Evolutionary conservation across 2,329 filamentous ascomycete species (phyloP).

Genomic region (Hypocrella siamensis): DNA sequence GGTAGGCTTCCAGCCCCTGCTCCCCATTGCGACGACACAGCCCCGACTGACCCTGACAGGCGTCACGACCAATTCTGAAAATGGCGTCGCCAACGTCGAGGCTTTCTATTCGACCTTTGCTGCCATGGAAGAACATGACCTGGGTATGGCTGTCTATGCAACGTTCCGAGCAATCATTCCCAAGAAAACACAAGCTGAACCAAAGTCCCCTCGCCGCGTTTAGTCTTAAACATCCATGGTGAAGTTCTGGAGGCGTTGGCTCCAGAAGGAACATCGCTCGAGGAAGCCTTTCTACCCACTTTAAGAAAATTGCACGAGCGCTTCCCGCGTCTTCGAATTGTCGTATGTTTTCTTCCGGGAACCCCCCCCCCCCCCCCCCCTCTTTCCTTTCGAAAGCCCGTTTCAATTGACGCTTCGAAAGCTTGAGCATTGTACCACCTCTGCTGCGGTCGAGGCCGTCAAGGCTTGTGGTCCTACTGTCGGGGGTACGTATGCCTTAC

Average conservation of each 20-base stretch:
- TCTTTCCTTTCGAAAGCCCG: not conserved
- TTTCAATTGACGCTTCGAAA: not conserved
- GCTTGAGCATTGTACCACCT: slow-evolving; percentile 78
- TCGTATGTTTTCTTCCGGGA: slow-evolving; percentile 1
- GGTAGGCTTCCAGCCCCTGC: slow-evolving; percentile 1
- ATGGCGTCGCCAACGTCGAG: slow-evolving; percentile 51
- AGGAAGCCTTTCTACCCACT: slow-evolving; percentile 60
- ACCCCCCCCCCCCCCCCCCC: not conserved
- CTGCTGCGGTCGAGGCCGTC: slow-evolving; percentile 66
- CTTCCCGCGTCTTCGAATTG: slow-evolving; percentile 58
- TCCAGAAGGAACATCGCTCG: slow-evolving; percentile 27
- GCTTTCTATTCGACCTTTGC: slow-evolving; percentile 65
- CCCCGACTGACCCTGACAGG: slow-evolving; percentile 15
- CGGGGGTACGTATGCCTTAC: slow-evolving; percentile 23
- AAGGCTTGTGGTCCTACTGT: slow-evolving; percentile 63
- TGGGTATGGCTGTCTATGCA: slow-evolving; percentile 18
- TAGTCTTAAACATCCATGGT: slow-evolving; percentile 81
- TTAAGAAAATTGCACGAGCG: slow-evolving; percentile 54
- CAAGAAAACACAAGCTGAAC: not conserved
- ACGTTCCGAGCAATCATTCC: not conserved
- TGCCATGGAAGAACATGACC: slow-evolving; percentile 72
- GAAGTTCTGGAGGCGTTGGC: slow-evolving; percentile 46
- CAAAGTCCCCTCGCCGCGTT: not conserved
- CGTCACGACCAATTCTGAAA: slow-evolving; percentile 50
- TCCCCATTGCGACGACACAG: not conserved